Conservation (phyloP, 148 eudicot species). For the Camellia granthamiana region DNA sequence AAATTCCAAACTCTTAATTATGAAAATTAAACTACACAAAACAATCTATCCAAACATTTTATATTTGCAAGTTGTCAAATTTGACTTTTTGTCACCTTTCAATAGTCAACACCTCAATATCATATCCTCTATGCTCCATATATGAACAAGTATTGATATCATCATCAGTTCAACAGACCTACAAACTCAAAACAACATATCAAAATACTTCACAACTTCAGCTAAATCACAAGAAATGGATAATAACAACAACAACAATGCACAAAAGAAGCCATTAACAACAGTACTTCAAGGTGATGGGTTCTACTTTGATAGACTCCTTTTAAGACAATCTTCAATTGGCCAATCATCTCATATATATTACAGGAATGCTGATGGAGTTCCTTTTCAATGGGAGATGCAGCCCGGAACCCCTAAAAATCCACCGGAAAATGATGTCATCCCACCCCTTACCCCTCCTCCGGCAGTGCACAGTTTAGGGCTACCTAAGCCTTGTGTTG, state of each 20-base stretch:
- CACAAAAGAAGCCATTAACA: neutral
- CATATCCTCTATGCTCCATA: no score
- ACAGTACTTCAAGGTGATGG: conserved; percentile 27
- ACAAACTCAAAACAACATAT: no score
- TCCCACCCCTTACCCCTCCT: conserved; percentile 69
- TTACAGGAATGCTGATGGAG: conserved; percentile 42
- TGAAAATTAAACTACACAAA: no score
- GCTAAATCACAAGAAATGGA: neutral
- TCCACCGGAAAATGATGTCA: conserved; percentile 31
- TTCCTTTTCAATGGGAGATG: conserved; percentile 76
- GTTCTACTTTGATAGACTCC: conserved; percentile 19
- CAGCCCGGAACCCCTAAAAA: conserved; percentile 68
- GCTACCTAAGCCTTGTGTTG: conserved; percentile 40
- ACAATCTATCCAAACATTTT: no score
- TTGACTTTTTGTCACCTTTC: no score
- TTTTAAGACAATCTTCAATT: conserved; percentile 26
- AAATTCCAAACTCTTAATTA: no score
- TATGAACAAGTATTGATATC: no score
- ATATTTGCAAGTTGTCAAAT: no score
- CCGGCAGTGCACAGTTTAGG: conserved; percentile 52
- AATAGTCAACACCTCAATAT: no score
- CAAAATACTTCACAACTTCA: neutral
- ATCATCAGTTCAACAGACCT: no score
- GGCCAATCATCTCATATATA: conserved; percentile 42
- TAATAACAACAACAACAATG: neutral